Evolutionary conservation across 1,139 yeast genomes (phyloP).

Genomic region (Geotrichum histeridarum): DNA sequence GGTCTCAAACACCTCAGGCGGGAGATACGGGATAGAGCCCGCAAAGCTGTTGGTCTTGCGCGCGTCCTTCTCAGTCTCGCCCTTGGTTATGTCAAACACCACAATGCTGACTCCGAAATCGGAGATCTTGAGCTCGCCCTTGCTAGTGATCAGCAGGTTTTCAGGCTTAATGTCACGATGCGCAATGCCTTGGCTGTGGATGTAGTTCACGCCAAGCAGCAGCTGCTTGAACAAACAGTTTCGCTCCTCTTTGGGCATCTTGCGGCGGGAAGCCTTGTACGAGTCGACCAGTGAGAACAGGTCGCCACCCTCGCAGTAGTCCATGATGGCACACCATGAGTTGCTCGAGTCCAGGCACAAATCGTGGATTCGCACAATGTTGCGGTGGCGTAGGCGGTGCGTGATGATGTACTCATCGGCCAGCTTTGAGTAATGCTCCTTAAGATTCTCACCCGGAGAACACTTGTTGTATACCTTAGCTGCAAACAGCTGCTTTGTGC

Average conservation of each 20-base stretch:
- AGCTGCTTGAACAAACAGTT: constrained; percentile 64
- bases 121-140: constrained; percentile 65
- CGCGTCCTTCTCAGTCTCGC: constrained; percentile 17
- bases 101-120: constrained; percentile 46
- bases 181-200: constrained; percentile 66
- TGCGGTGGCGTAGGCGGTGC: constrained; percentile 61
- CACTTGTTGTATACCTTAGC: constrained; percentile 63
- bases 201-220: constrained; percentile 65
- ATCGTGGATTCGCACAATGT: constrained; percentile 65
- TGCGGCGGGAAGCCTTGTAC: constrained; percentile 27
- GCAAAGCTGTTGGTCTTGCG: constrained; percentile 26
- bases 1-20: constrained; percentile 66
- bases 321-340: constrained; percentile 67
- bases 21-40: constrained; percentile 83
- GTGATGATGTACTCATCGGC: constrained; percentile 76
- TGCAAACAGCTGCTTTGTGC: constrained; percentile 45
- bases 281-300: constrained; percentile 53
- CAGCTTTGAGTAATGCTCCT: constrained; percentile 60
- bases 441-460: constrained; percentile 43
- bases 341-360: constrained; percentile 36
- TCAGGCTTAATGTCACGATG: constrained; percentile 75
- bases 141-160: constrained; percentile 58
- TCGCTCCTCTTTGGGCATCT: constrained; percentile 42
- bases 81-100: constrained; percentile 17
- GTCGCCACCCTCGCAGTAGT: constrained; percentile 71